Evolutionary conservation across 352 stramenopile genomes (phyloP).

Genomic region (Phytophthora crassamura): DNA sequence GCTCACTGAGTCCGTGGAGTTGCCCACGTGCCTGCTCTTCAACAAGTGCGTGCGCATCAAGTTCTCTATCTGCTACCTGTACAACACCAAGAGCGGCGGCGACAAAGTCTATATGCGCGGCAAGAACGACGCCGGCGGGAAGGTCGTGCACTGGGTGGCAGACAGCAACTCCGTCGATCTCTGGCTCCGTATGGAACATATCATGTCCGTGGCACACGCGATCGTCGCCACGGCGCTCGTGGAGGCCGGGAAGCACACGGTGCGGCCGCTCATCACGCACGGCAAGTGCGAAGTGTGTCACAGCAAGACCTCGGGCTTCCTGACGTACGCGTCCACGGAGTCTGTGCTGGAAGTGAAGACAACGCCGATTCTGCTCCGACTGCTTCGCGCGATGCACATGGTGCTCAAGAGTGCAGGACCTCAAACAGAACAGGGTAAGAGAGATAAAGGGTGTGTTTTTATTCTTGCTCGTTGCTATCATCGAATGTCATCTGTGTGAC

Average conservation of each 20-base stretch:
- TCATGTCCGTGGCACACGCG: conserved; percentile 55
- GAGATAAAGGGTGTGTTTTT: too few relatives aligned
- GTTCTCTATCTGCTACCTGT: conserved; percentile 79
- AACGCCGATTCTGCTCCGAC: too few relatives aligned
- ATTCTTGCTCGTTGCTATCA: too few relatives aligned
- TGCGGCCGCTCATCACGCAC: conserved; percentile 37
- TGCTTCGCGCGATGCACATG: too few relatives aligned
- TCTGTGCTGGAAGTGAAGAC: too few relatives aligned
- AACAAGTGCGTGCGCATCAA: conserved; percentile 72
- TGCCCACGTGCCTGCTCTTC: conserved; percentile 69
- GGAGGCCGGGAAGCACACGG: conserved; percentile 47
- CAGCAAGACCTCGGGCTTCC: conserved; percentile 59
- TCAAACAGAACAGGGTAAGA: too few relatives aligned
- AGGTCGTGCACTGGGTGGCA: conserved; percentile 74
- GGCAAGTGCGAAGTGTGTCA: conserved; percentile 71
- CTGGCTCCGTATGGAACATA: conserved; percentile 70
- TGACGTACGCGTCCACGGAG: conserved; percentile 64
- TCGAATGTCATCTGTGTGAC: too few relatives aligned
- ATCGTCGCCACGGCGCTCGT: conserved; percentile 67
- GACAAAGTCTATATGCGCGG: conserved; percentile 83
- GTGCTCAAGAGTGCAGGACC: too few relatives aligned
- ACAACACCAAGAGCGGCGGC: conserved; percentile 77
- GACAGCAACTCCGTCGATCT: conserved; percentile 79
- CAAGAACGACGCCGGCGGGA: conserved; percentile 72
- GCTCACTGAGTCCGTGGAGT: conserved; percentile 76